phyloP scores from a whole-genome alignment of 495 filamentous ascomycete genomes.

The Penicillium paradoxum region DNA sequence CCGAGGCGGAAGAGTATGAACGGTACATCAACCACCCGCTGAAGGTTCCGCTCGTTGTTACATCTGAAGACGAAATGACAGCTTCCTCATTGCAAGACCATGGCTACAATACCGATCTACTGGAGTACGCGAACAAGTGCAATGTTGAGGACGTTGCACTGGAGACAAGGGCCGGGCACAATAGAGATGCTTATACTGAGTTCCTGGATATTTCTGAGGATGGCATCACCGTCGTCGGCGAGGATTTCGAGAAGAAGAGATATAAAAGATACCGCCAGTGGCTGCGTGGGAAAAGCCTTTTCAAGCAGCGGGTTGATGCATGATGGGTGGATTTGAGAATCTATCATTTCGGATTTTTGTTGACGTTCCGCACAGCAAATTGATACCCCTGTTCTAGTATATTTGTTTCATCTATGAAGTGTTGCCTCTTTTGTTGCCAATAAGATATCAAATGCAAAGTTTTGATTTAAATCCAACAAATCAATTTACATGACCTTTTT shows the following conservation, averaged over 20 bases:
- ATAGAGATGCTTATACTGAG: slow-evolving; percentile 67
- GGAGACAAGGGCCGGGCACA: slow-evolving; percentile 53
- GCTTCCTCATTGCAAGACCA: slow-evolving; percentile 37
- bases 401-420: neutral
- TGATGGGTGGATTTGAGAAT: slow-evolving; percentile 14
- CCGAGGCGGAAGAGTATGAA: slow-evolving; percentile 79
- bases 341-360: neutral
- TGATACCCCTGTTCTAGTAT: slow-evolving; percentile 16
- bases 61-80: slow-evolving; percentile 56
- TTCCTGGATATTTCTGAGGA: slow-evolving; percentile 73
- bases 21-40: slow-evolving; percentile 91
- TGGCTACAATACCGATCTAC: slow-evolving; percentile 57
- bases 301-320: slow-evolving; percentile 78
- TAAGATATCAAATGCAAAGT: neutral
- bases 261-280: slow-evolving; percentile 96
- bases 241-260: slow-evolving; percentile 81
- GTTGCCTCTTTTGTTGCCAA: neutral
- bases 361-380: slow-evolving; percentile 11
- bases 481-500: neutral
- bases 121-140: slow-evolving; percentile 64
- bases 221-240: slow-evolving; percentile 78
- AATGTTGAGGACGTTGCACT: slow-evolving; percentile 34
- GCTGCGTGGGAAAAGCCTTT: slow-evolving; percentile 86
- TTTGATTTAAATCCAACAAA: neutral
- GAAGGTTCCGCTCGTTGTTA: slow-evolving; percentile 80